Evolutionary conservation across 208 protist species (phyloP).

Genomic region (Crithidia mellificae): DNA sequence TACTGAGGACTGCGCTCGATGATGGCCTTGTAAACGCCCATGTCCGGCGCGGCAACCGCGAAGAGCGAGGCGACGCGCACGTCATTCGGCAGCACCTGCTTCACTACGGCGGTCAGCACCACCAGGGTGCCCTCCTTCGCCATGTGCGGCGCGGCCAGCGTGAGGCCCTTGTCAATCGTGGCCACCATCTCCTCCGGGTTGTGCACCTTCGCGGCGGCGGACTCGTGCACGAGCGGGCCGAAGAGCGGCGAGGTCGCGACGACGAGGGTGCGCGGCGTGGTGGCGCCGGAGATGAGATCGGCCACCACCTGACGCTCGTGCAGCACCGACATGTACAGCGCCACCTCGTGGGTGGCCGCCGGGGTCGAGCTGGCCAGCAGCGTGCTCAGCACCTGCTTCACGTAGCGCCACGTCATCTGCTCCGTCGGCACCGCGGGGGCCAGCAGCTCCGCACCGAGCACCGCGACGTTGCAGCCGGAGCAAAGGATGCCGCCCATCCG

Average conservation of each 20-base stretch:
- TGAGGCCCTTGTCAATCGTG: conserved; percentile 35
- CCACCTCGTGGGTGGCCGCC: conserved; percentile 29
- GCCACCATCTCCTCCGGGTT: conserved; percentile 30
- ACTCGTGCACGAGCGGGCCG: conserved; percentile 42
- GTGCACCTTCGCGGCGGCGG: conserved; percentile 24
- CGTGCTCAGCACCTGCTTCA: conserved; percentile 33
- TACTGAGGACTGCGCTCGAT: conserved; percentile 32
- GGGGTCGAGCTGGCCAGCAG: conserved; percentile 22
- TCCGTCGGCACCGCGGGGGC: conserved; percentile 21
- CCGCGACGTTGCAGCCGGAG: conserved; percentile 46
- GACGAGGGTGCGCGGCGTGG: conserved; percentile 22
- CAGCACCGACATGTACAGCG: conserved; percentile 56
- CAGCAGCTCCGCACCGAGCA: conserved; percentile 50
- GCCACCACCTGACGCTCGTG: conserved; percentile 39
- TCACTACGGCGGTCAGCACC: conserved; percentile 54
- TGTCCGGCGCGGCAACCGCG: conserved; percentile 35
- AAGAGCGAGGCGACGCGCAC: conserved; percentile 57
- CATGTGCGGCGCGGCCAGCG: conserved; percentile 28
- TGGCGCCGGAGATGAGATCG: conserved; percentile 38
- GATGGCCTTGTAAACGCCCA: conserved; percentile 39
- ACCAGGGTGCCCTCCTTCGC: conserved; percentile 37
- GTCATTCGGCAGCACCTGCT: conserved; percentile 44
- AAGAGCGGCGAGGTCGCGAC: conserved; percentile 61
- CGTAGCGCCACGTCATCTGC: conserved; percentile 53
- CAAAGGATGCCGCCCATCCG: conserved; percentile 42